Evolutionary conservation across 371 early-diverging fungal species (phyloP), one percentile per base, ranked within the genome.

Genomic region (Mortierella sp.): DNA sequence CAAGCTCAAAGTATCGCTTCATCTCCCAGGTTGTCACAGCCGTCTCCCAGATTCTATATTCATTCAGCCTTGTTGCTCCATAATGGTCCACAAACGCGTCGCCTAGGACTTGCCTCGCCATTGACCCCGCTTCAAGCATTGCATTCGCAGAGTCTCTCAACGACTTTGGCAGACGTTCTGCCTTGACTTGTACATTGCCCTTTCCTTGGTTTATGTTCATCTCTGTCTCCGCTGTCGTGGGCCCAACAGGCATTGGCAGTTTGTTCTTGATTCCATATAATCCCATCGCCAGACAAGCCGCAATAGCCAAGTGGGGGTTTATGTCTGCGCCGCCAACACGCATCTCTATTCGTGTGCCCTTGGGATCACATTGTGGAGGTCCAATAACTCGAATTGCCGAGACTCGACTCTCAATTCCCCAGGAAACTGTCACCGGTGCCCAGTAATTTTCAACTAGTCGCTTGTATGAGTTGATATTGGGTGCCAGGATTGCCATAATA

Each of bases 381-480:
- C 87, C 86, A 64, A 96, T 95, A 57, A 94, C 85, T 31, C 96
- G 90, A 42, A 96, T 86, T 13, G 91, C 91, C 9, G 93, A 86
- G n/a, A 87, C 86, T 28, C 96, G 88, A 62, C 91, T 91, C 68
- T 95, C 95, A 57, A 91, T 76, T 13, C 96, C 95, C 82, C 95
- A 96, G 1, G 92, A 91, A 31, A 93, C 90, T 19, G 86, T 92
- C 3, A 93, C 88, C 19, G 96, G 95, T 13, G 96, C 93, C 94
- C 95, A 96, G 76, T 89, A 93, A 72, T 91, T 93, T 68, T 89
- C 93, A n/a, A 91, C 91, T 34, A 96, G 73, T 45, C 96, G 89
- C 68, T 96, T 96, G 81, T 95, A 95, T 66, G 93, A 91, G 82
- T 96, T 96, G 77, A 96, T 85, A 31, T 91, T 94, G 0, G 96